These are phyloP conservation scores for Hygrocybe coccinea DNA, from an alignment of 768 basidiomycete genomes.

Conservation along the genomic window DNA sequence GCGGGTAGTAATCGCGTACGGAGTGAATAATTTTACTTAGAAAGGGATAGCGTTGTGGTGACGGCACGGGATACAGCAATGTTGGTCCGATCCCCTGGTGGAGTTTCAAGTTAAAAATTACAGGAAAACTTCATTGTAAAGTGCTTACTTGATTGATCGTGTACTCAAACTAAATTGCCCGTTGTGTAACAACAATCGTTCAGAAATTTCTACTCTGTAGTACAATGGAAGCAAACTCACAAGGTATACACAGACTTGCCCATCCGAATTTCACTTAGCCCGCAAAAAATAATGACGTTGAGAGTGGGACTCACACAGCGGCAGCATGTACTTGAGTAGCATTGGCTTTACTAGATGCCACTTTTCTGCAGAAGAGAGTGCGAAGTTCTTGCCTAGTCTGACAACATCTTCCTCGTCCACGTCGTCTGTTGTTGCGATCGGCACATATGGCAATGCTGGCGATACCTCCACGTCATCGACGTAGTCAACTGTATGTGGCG, in stretches of 20 bases:
- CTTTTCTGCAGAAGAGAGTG: constrained; percentile 70
- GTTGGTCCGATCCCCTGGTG: constrained; percentile 82
- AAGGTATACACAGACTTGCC: constrained; percentile 40
- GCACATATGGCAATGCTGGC: constrained; percentile 39
- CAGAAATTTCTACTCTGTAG: background rate
- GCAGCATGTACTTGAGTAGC: constrained; percentile 83
- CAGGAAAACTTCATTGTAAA: background rate
- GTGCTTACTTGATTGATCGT: constrained; percentile 75
- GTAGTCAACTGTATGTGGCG: constrained; percentile 32
- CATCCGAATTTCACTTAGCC: constrained; percentile 10
- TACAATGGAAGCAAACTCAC: constrained; percentile 28
- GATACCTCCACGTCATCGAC: constrained; percentile 35
- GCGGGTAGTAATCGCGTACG: constrained; percentile 88
- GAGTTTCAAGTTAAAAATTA: background rate
- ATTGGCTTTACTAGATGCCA: constrained; percentile 77
- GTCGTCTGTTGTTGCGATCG: constrained; percentile 40
- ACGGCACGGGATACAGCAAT: constrained; percentile 80
- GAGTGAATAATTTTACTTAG: constrained; percentile 77
- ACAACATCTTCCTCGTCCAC: constrained; percentile 40
- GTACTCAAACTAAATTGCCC: constrained; percentile 65
- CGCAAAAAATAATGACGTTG: background rate
- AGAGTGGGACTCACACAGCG: constrained; percentile 62
- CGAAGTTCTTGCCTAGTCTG: constrained; percentile 39
- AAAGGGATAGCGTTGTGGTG: constrained; percentile 50
- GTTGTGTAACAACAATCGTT: background rate